These are phyloP conservation scores for Neoboletus subvelutipes DNA, from an alignment of 768 basidiomycete species.

Conservation along the genomic window DNA sequence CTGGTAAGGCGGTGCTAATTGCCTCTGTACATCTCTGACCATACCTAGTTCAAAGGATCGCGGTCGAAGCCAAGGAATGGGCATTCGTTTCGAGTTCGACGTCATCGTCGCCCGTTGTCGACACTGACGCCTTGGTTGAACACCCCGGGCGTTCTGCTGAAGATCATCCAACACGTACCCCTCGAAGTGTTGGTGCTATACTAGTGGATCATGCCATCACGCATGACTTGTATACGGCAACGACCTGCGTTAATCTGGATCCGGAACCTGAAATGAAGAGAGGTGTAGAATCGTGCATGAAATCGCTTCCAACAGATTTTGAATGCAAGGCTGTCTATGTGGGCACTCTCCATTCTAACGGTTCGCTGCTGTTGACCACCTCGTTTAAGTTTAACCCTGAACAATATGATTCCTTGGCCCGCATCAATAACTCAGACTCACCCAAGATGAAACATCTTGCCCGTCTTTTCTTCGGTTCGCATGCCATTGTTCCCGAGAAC, in stretches of 20 bases:
- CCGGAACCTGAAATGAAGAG: conserved; percentile 6
- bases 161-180: background rate
- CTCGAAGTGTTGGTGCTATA: background rate
- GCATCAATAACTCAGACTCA: background rate
- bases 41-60: conserved; percentile 6
- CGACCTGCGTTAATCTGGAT: background rate
- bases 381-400: conserved; percentile 7
- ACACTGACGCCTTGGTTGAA: background rate
- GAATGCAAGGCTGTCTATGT: conserved; percentile 11
- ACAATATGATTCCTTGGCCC: background rate
- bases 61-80: background rate
- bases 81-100: background rate
- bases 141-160: background rate
- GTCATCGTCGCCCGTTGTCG: background rate
- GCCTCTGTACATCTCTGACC: background rate
- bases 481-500: conserved; percentile 5
- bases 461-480: background rate
- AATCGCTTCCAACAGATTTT: conserved; percentile 5
- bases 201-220: background rate
- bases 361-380: background rate
- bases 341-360: background rate
- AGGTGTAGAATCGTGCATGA: conserved; percentile 5
- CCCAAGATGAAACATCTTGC: background rate
- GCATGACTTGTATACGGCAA: conserved; percentile 14
- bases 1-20: background rate